Evolutionary conservation across 495 filamentous ascomycete species (phyloP).

Genomic region (Xylaria scruposa): DNA sequence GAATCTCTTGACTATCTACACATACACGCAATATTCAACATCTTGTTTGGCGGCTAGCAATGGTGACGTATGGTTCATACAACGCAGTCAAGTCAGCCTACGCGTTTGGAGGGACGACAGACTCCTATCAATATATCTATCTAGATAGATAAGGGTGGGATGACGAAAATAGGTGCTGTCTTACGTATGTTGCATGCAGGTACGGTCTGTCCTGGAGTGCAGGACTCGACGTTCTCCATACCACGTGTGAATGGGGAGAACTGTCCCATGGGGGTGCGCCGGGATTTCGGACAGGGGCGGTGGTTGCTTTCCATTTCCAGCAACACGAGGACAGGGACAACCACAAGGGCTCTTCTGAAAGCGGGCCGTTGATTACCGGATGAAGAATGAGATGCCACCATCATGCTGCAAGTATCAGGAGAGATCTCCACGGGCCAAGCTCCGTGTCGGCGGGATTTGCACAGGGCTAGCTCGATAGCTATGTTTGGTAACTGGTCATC

Average conservation of each 20-base stretch:
- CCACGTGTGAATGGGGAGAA: not conserved
- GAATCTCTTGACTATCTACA: not conserved
- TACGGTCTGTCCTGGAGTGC: not conserved
- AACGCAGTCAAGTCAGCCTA: not conserved
- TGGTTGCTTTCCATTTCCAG: conserved; percentile 11
- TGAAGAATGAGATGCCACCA: conserved; percentile 2
- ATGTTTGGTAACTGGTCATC: not conserved
- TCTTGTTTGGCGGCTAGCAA: not conserved
- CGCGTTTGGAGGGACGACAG: not conserved
- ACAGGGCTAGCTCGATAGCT: not conserved
- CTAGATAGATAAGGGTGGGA: not conserved
- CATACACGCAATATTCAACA: not conserved
- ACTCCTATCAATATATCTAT: not conserved
- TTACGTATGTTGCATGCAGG: not conserved
- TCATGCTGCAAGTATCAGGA: conserved; percentile 23
- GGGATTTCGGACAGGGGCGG: not conserved
- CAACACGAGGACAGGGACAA: not conserved
- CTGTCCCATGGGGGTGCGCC: not conserved
- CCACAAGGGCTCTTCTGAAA: conserved; percentile 5
- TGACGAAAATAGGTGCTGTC: not conserved
- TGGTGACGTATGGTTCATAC: not conserved
- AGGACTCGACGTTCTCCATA: not conserved
- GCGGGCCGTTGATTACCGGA: not conserved
- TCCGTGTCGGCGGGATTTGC: conserved; percentile 8
- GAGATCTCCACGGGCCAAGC: conserved; percentile 12